A percentile compares a stretch with the other conserved stretches of the same genome.
These are phyloP conservation scores for Fusarium tupiense DNA, from an alignment of 2,329 filamentous ascomycete genomes.

Conservation along the genomic window DNA sequence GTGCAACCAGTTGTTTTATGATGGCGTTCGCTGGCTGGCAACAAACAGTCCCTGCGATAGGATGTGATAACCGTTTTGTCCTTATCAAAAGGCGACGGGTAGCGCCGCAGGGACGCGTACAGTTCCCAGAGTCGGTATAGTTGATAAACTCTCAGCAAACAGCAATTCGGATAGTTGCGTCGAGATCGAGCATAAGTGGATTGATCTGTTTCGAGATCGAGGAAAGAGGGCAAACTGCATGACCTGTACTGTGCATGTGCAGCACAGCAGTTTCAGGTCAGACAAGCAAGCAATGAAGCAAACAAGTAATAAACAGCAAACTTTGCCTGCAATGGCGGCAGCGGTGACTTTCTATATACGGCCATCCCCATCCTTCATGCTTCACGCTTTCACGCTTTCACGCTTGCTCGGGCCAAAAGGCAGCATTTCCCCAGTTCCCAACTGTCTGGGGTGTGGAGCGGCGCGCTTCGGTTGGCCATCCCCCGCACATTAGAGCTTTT, in stretches of 20 bases:
- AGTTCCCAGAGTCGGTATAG: not conserved
- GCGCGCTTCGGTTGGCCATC: conserved; percentile 32
- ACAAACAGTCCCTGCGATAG: not conserved
- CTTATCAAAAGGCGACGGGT: conserved; percentile 9
- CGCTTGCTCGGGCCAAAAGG: conserved; percentile 7
- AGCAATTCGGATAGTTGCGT: conserved; percentile 15
- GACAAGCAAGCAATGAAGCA: conserved; percentile 10
- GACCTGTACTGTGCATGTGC: not conserved
- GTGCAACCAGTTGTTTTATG: conserved; percentile 1
- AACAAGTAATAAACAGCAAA: not conserved
- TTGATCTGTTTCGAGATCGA: conserved; percentile 16
- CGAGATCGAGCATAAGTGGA: conserved; percentile 17
- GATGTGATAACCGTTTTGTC: not conserved
- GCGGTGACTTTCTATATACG: conserved; percentile 43
- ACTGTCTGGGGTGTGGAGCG: conserved; percentile 40
- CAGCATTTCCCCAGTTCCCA: conserved; percentile 20
- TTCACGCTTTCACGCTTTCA: conserved; percentile 4
- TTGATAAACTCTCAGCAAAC: conserved; percentile 14
- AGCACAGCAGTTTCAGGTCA: conserved; percentile 36
- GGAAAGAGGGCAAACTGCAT: conserved; percentile 21
- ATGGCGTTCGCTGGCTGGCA: conserved; percentile 8
- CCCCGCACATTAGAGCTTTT: conserved; percentile 39
- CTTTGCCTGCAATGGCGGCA: conserved; percentile 23
- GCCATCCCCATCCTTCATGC: conserved; percentile 19
- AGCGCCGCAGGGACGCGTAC: conserved; percentile 8